Base-by-base conservation (phyloP, 2,329 filamentous ascomycete genomes). In the Pleoardoris graminearum region DNA sequence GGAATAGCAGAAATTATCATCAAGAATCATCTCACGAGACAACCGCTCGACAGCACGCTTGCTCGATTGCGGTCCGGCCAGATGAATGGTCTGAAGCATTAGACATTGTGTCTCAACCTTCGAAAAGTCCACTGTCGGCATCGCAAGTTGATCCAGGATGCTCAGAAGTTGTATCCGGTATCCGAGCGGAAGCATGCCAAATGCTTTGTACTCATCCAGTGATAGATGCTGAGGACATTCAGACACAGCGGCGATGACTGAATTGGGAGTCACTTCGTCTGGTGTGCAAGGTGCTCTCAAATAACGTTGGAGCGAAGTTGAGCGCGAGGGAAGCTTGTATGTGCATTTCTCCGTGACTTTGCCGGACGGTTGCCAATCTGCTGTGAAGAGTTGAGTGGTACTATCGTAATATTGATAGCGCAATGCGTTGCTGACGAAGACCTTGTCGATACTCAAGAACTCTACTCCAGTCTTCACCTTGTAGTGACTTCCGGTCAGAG, bases 111-210 rank as follows among this genome's bases (percentile, higher is more conserved):
- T 80, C 36, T 83, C 79, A 0, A 70, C 52, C 36, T 79, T 79
- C 10, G 77, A 79, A 30, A 84, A 79, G 38, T 83, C 78, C 0
- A 87, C 47, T 1, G 71, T 71, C 0, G 79, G 77, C 38, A 73
- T 69, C 0, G 69, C 65, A 3, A 87, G 65, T 58, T 85, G 79
- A 0, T 74, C 61, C 0, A 84, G 61, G 3, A 87, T 78, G 48
- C 85, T 86, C 7, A 47, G 2, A 80, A 82, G 86, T 43, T 82
- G 81, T 7, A 85, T 66, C 1, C 66, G 61, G 16, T 74, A 52
- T 0, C 83, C 83, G 1, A 79, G 62, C 0, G 79, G 75, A 2
- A 87, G 57, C 0, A 76, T 62, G 0, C 75, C 73, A n/a, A 86
- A 76, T 0, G 77, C 72, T 45, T 81, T 80, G 62, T 78, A 86